A percentile compares a stretch with the other conserved stretches of the same genome.
These are phyloP conservation scores for Strobilomyces dryophilus DNA, from an alignment of 768 basidiomycete species.

Conservation along the genomic window DNA sequence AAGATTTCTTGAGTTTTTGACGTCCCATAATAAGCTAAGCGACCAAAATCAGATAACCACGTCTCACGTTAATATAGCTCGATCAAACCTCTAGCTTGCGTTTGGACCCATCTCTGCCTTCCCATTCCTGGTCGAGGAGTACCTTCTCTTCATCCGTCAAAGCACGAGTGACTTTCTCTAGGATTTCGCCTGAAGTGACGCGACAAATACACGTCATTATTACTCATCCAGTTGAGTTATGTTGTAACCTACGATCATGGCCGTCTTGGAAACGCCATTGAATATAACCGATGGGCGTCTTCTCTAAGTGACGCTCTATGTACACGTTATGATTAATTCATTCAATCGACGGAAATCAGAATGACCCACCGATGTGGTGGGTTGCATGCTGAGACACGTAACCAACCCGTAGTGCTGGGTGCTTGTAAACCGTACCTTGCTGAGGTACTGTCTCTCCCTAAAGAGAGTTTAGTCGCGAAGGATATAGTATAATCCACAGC, in stretches of 20 bases:
- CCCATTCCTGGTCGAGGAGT: slow-evolving; percentile 78
- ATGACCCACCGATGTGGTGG: slow-evolving; percentile 76
- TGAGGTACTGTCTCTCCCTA: slow-evolving; percentile 92
- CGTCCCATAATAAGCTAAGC: slow-evolving; percentile 81
- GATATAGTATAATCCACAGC: background rate
- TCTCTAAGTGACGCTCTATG: slow-evolving; percentile 87
- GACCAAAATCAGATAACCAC: slow-evolving; percentile 14
- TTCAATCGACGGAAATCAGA: slow-evolving; percentile 6
- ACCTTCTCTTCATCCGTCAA: slow-evolving; percentile 83
- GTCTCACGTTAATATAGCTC: slow-evolving; percentile 6
- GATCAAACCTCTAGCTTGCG: slow-evolving; percentile 82
- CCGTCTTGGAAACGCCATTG: slow-evolving; percentile 99
- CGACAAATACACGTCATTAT: slow-evolving; percentile 10
- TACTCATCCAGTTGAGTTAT: slow-evolving; percentile 7
- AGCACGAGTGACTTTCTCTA: slow-evolving; percentile 90
- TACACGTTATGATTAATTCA: slow-evolving; percentile 21
- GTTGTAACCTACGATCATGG: slow-evolving; percentile 72
- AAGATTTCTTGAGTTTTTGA: slow-evolving; percentile 94
- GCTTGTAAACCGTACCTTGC: slow-evolving; percentile 89
- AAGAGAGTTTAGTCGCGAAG: slow-evolving; percentile 10
- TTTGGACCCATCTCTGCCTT: slow-evolving; percentile 86
- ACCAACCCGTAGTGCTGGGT: slow-evolving; percentile 88
- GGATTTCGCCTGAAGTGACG: slow-evolving; percentile 60
- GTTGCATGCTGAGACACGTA: slow-evolving; percentile 99
- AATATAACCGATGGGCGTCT: slow-evolving; percentile 94